Percentiles rank a stretch among this genome's conserved stretches.
Evolutionary conservation across 306 rosid species (phyloP).

Genomic region (Glycine tomentella): DNA sequence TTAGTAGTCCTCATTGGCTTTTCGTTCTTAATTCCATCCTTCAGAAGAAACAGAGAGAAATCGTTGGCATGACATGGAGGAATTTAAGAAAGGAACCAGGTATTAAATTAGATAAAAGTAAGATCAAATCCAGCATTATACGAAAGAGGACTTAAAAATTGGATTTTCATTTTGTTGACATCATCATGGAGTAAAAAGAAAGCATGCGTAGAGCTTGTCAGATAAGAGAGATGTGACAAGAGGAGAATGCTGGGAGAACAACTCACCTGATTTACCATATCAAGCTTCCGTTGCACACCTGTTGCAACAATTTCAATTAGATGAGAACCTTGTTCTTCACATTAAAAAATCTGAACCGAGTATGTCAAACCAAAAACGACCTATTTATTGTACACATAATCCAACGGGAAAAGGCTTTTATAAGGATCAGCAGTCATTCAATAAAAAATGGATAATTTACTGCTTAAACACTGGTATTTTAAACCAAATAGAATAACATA

Average conservation of each 20-base stretch:
- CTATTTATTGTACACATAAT: not conserved
- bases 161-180: not conserved
- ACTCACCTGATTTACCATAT: constrained; percentile 76
- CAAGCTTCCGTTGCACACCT: constrained; percentile 97
- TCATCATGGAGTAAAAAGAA: not conserved
- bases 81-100: not conserved
- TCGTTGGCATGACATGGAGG: not conserved
- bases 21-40: constrained; percentile 71
- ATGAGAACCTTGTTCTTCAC: constrained; percentile 41
- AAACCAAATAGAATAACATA: not conserved
- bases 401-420: not conserved
- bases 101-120: not conserved
- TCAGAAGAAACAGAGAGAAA: constrained; percentile 17
- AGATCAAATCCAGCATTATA: not conserved
- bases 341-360: not conserved
- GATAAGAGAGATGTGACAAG: not conserved
- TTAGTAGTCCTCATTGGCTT: constrained; percentile 58
- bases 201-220: not conserved
- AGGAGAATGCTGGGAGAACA: not conserved
- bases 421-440: not conserved
- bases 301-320: constrained; percentile 35
- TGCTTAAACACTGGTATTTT: not conserved
- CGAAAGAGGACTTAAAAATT: not conserved
- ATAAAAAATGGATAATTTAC: not conserved
- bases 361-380: constrained; percentile 4